These are phyloP conservation scores for Calonectria honghensis DNA, from an alignment of 2,329 filamentous ascomycete genomes.

Conservation along the genomic window DNA sequence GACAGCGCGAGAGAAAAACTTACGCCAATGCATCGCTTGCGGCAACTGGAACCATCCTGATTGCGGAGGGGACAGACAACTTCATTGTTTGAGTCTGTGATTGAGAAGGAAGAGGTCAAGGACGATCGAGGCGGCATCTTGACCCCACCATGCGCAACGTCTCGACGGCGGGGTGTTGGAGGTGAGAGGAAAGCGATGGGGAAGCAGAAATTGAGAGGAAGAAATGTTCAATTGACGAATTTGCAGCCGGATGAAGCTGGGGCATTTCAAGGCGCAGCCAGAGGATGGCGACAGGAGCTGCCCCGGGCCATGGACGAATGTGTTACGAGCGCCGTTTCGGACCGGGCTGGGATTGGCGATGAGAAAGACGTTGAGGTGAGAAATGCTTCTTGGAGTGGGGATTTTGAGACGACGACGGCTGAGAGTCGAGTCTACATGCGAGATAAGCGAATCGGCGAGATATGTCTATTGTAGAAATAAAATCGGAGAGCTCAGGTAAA, in stretches of 20 bases:
- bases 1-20: constrained; percentile 69
- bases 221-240: constrained; percentile 58
- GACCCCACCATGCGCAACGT: constrained; percentile 73
- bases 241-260: constrained; percentile 48
- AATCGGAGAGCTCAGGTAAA: constrained; percentile 37
- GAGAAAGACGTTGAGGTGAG: constrained; percentile 44
- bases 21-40: constrained; percentile 98
- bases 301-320: constrained; percentile 51
- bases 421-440: constrained; percentile 34
- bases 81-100: constrained; percentile 94
- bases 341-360: constrained; percentile 49
- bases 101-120: constrained; percentile 92
- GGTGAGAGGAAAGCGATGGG: constrained; percentile 46
- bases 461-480: constrained; percentile 22
- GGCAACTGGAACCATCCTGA: constrained; percentile 96
- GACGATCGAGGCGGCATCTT: constrained; percentile 93
- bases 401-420: constrained; percentile 39
- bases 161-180: constrained; percentile 51
- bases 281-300: constrained; percentile 47
- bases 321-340: constrained; percentile 55
- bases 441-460: constrained; percentile 25
- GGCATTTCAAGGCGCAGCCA: constrained; percentile 54
- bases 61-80: constrained; percentile 97
- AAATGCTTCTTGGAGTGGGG: constrained; percentile 38
- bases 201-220: constrained; percentile 44